phyloP scores from a whole-genome alignment of 2,329 filamentous ascomycete species.

The Mycosphaerella arachidis region DNA sequence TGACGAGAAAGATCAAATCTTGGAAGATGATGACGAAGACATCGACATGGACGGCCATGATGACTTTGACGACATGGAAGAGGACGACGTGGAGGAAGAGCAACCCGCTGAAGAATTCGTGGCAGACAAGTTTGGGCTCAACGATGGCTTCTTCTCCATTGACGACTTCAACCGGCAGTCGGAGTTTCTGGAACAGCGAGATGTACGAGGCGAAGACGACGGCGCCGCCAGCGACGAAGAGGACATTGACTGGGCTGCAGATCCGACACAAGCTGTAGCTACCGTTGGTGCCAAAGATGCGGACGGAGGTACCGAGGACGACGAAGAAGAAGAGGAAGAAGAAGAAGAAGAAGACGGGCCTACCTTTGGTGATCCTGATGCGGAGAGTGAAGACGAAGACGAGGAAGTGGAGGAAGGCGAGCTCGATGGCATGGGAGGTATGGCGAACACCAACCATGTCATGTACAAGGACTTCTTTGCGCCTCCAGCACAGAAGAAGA shows the following conservation, averaged over 20 bases:
- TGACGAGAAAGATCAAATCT: conserved; percentile 27
- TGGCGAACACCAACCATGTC: conserved; percentile 77
- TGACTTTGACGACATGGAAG: conserved; percentile 31
- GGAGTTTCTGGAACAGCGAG: conserved; percentile 82
- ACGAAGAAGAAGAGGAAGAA: too few species aligned
- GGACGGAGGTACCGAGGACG: conserved; percentile 50
- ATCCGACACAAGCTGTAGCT: conserved; percentile 52
- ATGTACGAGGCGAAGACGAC: conserved; percentile 70
- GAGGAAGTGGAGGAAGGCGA: conserved; percentile 56
- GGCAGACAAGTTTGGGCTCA: conserved; percentile 76
- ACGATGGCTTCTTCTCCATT: conserved; percentile 97
- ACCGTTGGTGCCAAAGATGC: conserved; percentile 32
- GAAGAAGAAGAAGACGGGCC: conserved; percentile 77
- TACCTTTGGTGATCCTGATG: conserved; percentile 77
- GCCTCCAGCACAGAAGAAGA: conserved; percentile 69
- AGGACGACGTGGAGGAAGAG: conserved; percentile 48
- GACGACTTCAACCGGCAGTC: conserved; percentile 95
- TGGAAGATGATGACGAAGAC: conserved; percentile 39
- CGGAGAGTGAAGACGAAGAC: conserved; percentile 61
- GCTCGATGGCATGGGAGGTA: conserved; percentile 48
- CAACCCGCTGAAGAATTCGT: conserved; percentile 54
- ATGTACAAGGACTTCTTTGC: conserved; percentile 94
- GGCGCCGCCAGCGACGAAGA: conserved; percentile 77
- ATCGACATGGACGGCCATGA: conserved; percentile 26
- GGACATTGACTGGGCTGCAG: conserved; percentile 78